These are phyloP conservation scores for Trichosporon coremiiforme DNA, from an alignment of 1,284 basidiomycete genomes.

Conservation along the genomic window DNA sequence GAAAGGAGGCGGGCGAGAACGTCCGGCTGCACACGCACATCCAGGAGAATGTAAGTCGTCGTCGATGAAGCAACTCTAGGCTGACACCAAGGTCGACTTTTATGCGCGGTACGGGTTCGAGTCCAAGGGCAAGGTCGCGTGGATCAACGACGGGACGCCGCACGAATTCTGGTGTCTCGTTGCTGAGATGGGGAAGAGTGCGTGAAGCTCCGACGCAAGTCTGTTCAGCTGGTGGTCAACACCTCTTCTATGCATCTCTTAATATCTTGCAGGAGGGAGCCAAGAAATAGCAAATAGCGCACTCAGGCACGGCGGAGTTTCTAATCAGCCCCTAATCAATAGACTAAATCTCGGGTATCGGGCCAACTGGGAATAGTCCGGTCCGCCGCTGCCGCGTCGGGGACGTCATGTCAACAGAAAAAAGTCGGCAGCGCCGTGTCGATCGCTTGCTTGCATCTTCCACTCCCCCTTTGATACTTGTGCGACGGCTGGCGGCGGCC, in stretches of 20 bases:
- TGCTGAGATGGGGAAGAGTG: not conserved
- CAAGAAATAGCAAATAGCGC: not conserved
- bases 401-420: slow-evolving; percentile 13
- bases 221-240: too few species aligned
- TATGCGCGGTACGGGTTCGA: not conserved
- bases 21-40: not conserved
- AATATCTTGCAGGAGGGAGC: not conserved
- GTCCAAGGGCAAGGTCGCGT: not conserved
- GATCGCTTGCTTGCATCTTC: not conserved
- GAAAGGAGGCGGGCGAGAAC: not conserved
- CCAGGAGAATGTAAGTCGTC: not conserved
- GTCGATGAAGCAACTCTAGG: not conserved
- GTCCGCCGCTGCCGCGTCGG: not conserved
- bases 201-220: not conserved
- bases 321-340: not conserved
- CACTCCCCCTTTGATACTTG: too few species aligned
- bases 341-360: not conserved
- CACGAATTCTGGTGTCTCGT: slow-evolving; percentile 5
- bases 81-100: not conserved
- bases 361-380: not conserved
- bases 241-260: not conserved
- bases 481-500: too few species aligned
- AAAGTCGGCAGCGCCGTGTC: not conserved
- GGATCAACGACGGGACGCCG: not conserved
- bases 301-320: not conserved